Evolutionary conservation across 2,329 filamentous ascomycete species (phyloP), one percentile per base, ranked within the genome.

Genomic region (Didymella arachidicola): DNA sequence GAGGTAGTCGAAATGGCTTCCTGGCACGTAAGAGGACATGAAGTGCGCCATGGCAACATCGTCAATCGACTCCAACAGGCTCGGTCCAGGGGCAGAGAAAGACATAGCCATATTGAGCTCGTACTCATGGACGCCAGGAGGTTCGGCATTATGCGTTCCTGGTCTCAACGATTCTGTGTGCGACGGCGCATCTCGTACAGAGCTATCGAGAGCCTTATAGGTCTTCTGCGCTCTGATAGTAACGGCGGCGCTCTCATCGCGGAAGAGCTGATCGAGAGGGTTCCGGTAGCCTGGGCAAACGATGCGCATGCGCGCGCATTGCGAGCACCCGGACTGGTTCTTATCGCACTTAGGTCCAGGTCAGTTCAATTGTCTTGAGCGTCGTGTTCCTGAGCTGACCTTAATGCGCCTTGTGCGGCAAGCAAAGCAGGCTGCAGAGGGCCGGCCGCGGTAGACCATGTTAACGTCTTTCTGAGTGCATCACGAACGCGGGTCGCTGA

Each of bases 1-100:
- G 7, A 69, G 58, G 19, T 69, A 69, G 4, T 60, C 60, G 18
- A 62, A 69, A 41, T 62, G 63, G 51, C 64, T 67, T 46, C 59
- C 63, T 22, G 64, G 64, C 3, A 67, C 39, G 30, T 67, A 66
- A 2, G 58, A 56, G 7, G 51, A 45, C 58, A 69, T 61, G 53
- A 66, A 66, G n/a, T 64, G 25, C 8, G 53, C 29, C 5, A 63
- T 5, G 19, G 61, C 61, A 4, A 64, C 26, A 43, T 56, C 32
- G 30, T 60, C 46, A 16, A 57, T 36, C 1, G 50, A 46, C 22
- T 55, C 54, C 14, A 45, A 26, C 18, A 53, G 6, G 30, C 25
- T 50, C n/a, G 42, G 14, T 49, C 27, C 18, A 38, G 36, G 48
- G 25, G 36, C 12, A 22, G 10, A 42, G 4, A 25, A 52, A 4